A percentile compares a stretch with the other conserved stretches of the same genome.
Conservation (phyloP, 441 rosid species). For the Omphalea diandra region DNA sequence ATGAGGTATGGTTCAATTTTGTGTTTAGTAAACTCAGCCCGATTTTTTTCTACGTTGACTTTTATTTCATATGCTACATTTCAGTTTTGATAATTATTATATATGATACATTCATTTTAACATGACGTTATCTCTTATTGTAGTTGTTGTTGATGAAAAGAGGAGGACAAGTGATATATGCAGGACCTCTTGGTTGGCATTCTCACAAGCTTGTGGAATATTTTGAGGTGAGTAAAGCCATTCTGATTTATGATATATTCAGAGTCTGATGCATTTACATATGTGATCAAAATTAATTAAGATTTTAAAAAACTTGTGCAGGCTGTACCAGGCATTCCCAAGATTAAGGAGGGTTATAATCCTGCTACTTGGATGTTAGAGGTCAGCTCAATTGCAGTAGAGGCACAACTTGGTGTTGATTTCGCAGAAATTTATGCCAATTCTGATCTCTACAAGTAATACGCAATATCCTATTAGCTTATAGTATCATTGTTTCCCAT, state of each 20-base stretch:
- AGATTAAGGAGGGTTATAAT: slow-evolving; percentile 50
- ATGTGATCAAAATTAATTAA: no score
- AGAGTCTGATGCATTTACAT: no score
- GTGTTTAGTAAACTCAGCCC: no score
- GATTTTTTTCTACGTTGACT: no score
- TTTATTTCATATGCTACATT: not conserved
- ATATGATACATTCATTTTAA: not conserved
- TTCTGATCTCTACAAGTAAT: slow-evolving; percentile 49
- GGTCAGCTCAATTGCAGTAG: slow-evolving; percentile 41
- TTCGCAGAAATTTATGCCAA: slow-evolving; percentile 52
- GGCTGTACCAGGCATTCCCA: slow-evolving; percentile 58
- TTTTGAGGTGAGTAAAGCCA: slow-evolving; percentile 59
- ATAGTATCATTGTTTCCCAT: not conserved
- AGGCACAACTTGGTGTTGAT: slow-evolving; percentile 50
- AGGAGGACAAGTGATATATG: slow-evolving; percentile 59
- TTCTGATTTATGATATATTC: no score
- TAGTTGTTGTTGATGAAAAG: slow-evolving; percentile 58
- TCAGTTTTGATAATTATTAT: not conserved
- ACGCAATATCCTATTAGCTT: no score
- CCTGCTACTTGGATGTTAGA: slow-evolving; percentile 78
- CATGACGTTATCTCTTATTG: not conserved
- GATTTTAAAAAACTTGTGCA: no score
- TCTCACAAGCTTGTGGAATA: slow-evolving; percentile 51
- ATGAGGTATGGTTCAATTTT: no score
- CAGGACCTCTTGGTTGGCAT: slow-evolving; percentile 51